These are phyloP conservation scores for Globisporangium irregulare DNA, from an alignment of 352 stramenopile species.

Conservation along the genomic window DNA sequence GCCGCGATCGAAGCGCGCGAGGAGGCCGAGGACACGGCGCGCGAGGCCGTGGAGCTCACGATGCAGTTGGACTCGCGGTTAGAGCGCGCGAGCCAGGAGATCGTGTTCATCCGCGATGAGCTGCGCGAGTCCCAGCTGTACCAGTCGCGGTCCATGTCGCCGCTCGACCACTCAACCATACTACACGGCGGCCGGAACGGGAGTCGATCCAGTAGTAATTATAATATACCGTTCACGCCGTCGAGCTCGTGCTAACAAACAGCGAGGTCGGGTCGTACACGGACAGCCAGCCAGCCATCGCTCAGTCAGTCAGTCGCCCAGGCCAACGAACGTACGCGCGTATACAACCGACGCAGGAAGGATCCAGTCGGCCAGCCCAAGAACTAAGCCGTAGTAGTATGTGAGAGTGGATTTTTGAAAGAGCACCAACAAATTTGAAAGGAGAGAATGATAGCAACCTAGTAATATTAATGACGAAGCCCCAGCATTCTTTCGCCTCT, in stretches of 20 bases:
- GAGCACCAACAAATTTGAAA: not conserved
- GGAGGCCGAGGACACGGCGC: conserved; percentile 64
- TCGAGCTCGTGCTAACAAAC: conserved; percentile 14
- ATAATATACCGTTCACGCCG: conserved; percentile 7
- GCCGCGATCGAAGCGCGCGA: conserved; percentile 77
- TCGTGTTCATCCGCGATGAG: conserved; percentile 27
- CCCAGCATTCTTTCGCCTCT: not conserved
- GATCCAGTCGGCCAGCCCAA: not conserved
- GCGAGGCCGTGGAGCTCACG: conserved; percentile 70
- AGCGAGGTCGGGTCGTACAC: not conserved
- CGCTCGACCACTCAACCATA: conserved; percentile 1
- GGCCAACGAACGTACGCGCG: not conserved
- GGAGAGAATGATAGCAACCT: not conserved
- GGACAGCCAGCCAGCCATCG: not conserved
- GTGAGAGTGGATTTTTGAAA: conserved; percentile 11
- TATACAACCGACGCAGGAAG: not conserved
- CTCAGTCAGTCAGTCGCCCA: not conserved
- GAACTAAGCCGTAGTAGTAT: conserved; percentile 3
- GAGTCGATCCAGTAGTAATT: conserved; percentile 11
- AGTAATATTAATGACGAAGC: conserved; percentile 14
- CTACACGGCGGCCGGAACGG: not conserved
- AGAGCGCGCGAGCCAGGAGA: conserved; percentile 56
- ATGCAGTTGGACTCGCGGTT: conserved; percentile 69
- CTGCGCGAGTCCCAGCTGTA: conserved; percentile 21
- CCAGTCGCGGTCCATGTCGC: conserved; percentile 11